Evolutionary conservation across 371 early-diverging fungal genomes (phyloP), one percentile per base, ranked within the genome.

Genomic region (Saksenaea oblongispora): DNA sequence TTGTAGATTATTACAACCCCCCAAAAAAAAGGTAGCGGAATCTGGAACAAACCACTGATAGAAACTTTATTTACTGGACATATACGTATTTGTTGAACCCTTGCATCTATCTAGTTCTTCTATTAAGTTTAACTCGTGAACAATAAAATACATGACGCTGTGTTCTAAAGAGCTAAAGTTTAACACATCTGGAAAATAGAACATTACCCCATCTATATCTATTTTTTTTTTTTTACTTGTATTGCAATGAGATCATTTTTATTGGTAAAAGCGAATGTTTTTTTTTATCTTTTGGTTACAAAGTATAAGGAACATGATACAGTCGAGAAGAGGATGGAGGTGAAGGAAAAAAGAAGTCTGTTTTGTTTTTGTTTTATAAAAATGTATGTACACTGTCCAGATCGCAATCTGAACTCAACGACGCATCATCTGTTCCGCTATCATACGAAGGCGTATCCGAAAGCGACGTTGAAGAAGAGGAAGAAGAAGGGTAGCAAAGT

Each of bases 351-450:
- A 39, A 39, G 51, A n/a, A 10, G n/a, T 10, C 2, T 47, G n/a
- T 47, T 47, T 1, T 17, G 8, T 3, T 47, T 47, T 18, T 47
- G 3, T 17, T 22, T 59, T 36, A 64, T 35, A 64, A 54, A 28
- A 36, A 58, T 58, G 64, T 64, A 64, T 64, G 64, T 64, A 64
- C 64, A 64, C 53, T 51, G 59, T 59, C 54, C 59, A 64, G 34
- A 53, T 63, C 64, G 22, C 58, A 44, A 47, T 47, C 51, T 4
- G 51, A 47, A 47, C 51, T 47, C 22, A 47, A 22, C 22, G 51
- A 47, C 22, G 34, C 11, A 26, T 28, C 35, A 15, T 27, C 53
- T 47, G 31, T 18, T 37, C 28, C 22, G 28, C 35, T 28, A 54
- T 41, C 9, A 26, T 24, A 59, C 28, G 59, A 59, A 8, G 37